Evolutionary conservation across 2,329 filamentous ascomycete genomes (phyloP), one percentile per base, ranked within the genome.

Genomic region (Paracoccidioides lutzii): DNA sequence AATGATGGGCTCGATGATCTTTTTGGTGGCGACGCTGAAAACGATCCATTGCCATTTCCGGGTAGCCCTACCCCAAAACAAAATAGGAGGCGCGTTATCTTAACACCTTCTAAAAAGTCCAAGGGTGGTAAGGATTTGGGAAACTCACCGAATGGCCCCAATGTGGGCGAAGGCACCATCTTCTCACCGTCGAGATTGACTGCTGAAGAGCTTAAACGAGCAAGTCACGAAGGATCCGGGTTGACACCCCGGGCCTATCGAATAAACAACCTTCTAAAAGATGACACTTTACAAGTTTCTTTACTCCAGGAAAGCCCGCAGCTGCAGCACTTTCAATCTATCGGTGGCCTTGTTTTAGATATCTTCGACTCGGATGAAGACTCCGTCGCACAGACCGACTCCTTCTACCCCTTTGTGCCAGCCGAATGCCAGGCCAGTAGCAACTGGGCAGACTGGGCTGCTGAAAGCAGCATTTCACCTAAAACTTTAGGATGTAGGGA

Each of bases 1-100:
- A 67, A 72, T 41, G 78, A 83, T 58, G 77, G 79, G 40, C 68
- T 87, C 5, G 78, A 81, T 43, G 76, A 79, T 52, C 76, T 93
- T 4, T 90, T 93, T 63, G 82, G 84, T 74, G 64, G 78, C 70
- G 59, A 73, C 3, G 58, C 55, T 54, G 72, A 55, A 59, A 65
- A 61, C 67, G 77, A 62, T 75, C 66, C 69, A 71, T 53, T 83
- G 73, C 53, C 83, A 76, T 3, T 80, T 76, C 58, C 76, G 76
- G 57, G 79, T 78, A 78, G 76, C 65, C 71, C 74, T 56, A 69
- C 73, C 40, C 74, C 74, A 52, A 71, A 71, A 41, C 80, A 79
- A 60, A 82, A 77, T 38, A 79, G 79, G 65, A 84, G 60, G 59
- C 74, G 62, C 60, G 70, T 56, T 64, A 76, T 69, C 63, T 68